Evolutionary conservation across 202 grass and related monocot genomes (phyloP), one percentile per base, ranked within the genome.

Genomic region (Dendrocalamus latiflorus): DNA sequence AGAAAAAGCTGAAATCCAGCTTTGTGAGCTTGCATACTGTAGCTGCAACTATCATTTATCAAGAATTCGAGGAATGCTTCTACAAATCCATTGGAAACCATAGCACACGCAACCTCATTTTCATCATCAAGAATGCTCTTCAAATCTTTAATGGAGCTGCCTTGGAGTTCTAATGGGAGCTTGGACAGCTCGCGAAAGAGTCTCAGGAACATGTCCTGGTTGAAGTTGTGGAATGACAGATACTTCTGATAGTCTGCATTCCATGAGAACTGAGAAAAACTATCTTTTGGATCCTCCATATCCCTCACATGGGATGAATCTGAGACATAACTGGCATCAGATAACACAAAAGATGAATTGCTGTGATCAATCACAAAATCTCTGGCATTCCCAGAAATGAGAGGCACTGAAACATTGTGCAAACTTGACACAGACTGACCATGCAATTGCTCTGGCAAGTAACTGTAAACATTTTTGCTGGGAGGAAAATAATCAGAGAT

Each of bases 341-440:
- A 91, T 10, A 91, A 92, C 36, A 64, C 72, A 84, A 89, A 58
- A 84, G 93, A 99, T 24, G 83, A 68, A 84, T 47, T 87, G 83
- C 82, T 91, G 75, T 93, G 62, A 62, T 95, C 83, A 30, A 63
- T 93, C 44, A 87, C 74, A 88, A 88, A 88, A 85, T 87, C 16
- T 36, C 76, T 83, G 47, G 53, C 66, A 65, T 91, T 94, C 83
- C 70, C 86, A 82, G 79, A 74, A 80, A 99, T 90, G 39, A 95
- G 78, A 76, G 96, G 91, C 18, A 92, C 90, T 75, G 91, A 92
- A 87, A 94, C 69, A 90, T 95, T 84, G 50, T 88, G 78, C 83
- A 98, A 88, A 77, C 96, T 95, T 82, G 96, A 95, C 75, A 98
- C 79, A 8, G 96, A 98, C 86, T 95, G 84, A 73, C 71, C 57